Evolutionary conservation across 306 rosid genomes (phyloP), one percentile per base, ranked within the genome.

Genomic region (Luffa acutangula): DNA sequence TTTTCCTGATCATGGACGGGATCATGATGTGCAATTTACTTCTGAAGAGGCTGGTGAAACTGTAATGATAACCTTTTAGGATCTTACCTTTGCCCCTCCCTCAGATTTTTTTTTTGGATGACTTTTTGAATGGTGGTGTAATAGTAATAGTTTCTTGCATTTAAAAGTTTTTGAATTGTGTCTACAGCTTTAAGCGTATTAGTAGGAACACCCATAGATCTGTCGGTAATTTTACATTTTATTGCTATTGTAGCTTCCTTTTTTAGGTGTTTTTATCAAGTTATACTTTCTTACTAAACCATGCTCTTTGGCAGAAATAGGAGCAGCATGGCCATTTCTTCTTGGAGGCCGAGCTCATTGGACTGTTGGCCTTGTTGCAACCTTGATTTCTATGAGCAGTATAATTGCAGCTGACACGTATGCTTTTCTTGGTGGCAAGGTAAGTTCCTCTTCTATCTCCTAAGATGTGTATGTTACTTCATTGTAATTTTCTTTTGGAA

Each of bases 291-390:
- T 42, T 79, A 36, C 77, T 14, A 48, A 33, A 80, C 67, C 65
- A n/a, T 53, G 48, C 51, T 39, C 75, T 67, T 76, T 84, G 80
- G 71, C 84, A 89, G 90, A 76, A 77, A 75, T 86, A 80, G 92
- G 86, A 74, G 82, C 83, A 67, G 72, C 78, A 5, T 89, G 92
- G 90, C 92, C 90, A 46, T 42, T 83, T 63, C 85, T 87, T 80
- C 84, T 89, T 64, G 90, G 90, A 60, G 90, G 92, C 14, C 89
- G 62, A 89, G 91, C 88, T 87, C 96, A 93, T 72, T 96, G 99
- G 98, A 93, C 98, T 64, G 91, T 96, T 82, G 99, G 97, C 81
- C 97, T 96, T 80, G 97, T 96, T 78, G 99, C 98, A 81, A 91
- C 98, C 74, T 84, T 93, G 86, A 85, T 93, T 87, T 85, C 94